Evolutionary conservation across 371 early-diverging fungal species (phyloP).

Genomic region (Circinella minor): DNA sequence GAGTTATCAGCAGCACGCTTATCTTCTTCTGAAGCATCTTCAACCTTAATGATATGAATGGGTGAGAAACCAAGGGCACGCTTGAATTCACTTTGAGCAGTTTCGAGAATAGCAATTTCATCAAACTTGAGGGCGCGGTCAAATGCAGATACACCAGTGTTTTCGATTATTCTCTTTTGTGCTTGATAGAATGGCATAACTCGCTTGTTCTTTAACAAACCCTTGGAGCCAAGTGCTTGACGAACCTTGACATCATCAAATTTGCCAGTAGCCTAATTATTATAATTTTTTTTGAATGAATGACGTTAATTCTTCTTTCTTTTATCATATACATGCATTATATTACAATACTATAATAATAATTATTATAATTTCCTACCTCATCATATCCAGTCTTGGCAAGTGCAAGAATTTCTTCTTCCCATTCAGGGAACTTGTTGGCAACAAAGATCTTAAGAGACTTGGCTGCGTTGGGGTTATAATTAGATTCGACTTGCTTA

Average conservation of each 20-base stretch:
- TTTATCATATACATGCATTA: too few species aligned
- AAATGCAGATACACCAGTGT: conserved; percentile 75
- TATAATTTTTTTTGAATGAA: too few species aligned
- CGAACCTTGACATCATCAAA: conserved; percentile 80
- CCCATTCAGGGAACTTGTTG: conserved; percentile 92
- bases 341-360: too few species aligned
- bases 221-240: conserved; percentile 68
- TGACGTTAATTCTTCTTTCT: too few species aligned
- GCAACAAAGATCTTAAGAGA: conserved; percentile 81
- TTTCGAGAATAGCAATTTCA: conserved; percentile 72
- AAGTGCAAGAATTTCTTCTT: conserved; percentile 76
- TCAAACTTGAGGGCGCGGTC: conserved; percentile 81
- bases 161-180: conserved; percentile 72
- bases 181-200: conserved; percentile 93
- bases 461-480: conserved; percentile 72
- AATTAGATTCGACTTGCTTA: conserved; percentile 54
- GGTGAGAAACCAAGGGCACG: conserved; percentile 50
- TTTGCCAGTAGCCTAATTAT: conserved; percentile 41
- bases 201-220: conserved; percentile 90
- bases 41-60: conserved; percentile 47
- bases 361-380: conserved; percentile 17
- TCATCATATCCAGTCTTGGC: conserved; percentile 73
- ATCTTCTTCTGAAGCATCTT: conserved; percentile 53
- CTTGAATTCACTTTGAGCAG: conserved; percentile 57
- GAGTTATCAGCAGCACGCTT: conserved; percentile 60